Evolutionary conservation across 2,329 filamentous ascomycete genomes (phyloP), one percentile per base, ranked within the genome.

Genomic region (Verticillium dahliae): DNA sequence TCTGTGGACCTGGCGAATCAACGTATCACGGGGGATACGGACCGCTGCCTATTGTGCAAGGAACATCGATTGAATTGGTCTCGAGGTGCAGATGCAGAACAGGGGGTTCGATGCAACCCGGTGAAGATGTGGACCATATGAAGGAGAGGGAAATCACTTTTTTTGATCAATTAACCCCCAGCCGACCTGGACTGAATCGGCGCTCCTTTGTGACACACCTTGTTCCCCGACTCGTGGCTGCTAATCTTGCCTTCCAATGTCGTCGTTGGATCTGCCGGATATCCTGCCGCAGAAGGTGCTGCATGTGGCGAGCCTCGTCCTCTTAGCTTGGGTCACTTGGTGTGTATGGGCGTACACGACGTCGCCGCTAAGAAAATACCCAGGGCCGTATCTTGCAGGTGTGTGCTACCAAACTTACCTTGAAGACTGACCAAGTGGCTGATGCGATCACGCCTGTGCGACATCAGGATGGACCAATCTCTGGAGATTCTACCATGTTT

Each of bases 311-410:
- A 18, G 7, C 11, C 45, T 50, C 45, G n/a, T 22, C n/a, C 10
- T 33, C 39, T 14, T 52, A 6, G 33, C 57, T 33, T 59, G 57
- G 27, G 13, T 50, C n/a, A 50, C 41, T 6, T 54, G 45, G 41
- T 35, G 13, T 34, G n/a, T 59, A 9, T 54, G 33, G 41, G 31
- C 22, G 3, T 54, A 59, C 41, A 10, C 33, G 9, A 59, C 58
- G 0, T 69, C 66, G 57, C 73, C 69, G 0, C 60, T 74, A 39
- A 71, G 63, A 54, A 72, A 65, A 7, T 75, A 71, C 60, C 72
- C 72, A 1, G 73, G 73, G 3, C 73, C 72, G 0, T 66, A 68
- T 27, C 64, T 73, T 15, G 72, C 71, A 38, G 67, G 71, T 72
- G 59, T 56, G 68, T 66, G 45, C 18, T 4, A 27, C 18, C n/a